phyloP scores from a whole-genome alignment of 2,329 filamentous ascomycete genomes.

The Lachnellula cervina region DNA sequence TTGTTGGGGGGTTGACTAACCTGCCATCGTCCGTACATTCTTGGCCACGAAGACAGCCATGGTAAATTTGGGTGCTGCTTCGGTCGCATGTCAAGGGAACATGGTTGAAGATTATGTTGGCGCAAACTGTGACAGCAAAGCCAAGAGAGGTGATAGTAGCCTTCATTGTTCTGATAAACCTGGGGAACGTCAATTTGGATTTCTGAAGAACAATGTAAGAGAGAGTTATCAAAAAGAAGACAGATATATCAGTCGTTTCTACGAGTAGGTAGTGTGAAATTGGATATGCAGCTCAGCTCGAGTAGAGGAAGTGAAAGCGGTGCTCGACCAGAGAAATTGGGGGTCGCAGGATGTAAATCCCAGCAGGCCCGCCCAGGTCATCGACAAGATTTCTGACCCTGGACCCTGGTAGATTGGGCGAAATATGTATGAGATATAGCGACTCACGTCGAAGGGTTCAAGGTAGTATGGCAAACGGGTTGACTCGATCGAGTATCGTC shows the following conservation, averaged over 20 bases:
- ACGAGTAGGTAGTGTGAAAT: no score
- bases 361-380: no score
- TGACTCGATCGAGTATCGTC: background rate
- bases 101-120: conserved; percentile 46
- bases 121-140: conserved; percentile 35
- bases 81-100: conserved; percentile 40
- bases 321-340: no score
- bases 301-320: no score
- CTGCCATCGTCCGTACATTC: conserved; percentile 21
- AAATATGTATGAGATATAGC: background rate
- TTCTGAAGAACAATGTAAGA: background rate
- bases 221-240: no score
- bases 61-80: conserved; percentile 24
- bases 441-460: conserved; percentile 1
- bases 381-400: no score
- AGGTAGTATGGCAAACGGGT: background rate
- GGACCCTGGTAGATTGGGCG: no score
- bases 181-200: conserved; percentile 5
- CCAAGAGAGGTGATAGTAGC: conserved; percentile 22
- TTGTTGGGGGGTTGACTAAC: conserved; percentile 13
- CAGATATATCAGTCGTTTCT: no score
- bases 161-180: conserved; percentile 26
- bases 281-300: no score
- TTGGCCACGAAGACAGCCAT: conserved; percentile 31
- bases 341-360: no score